Evolutionary conservation across 805 yeast genomes (phyloP), one percentile per base, ranked within the genome.

Genomic region (Candida stauntonica): DNA sequence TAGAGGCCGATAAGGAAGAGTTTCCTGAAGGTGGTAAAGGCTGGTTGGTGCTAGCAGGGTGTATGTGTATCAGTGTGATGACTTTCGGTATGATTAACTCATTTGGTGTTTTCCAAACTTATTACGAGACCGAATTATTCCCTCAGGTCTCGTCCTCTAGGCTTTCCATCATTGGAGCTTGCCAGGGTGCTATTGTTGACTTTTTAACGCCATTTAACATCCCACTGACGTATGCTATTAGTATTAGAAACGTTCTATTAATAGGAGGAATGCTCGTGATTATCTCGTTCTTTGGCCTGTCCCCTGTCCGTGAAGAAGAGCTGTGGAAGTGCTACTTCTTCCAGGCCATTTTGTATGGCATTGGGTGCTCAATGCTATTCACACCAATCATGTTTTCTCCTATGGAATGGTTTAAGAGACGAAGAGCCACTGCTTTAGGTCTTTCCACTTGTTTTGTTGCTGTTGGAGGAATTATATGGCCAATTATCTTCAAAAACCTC

Each of bases 321-420:
- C 29, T 52, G 11, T 52, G 56, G 56, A 52, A 48, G 35, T 52
- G 56, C 26, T 52, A 52, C 31, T 26, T 52, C n/a, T 52, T 52
- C 41, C 56, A 52, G 34, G 54, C 48, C 1, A 33, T 52, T 4
- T 37, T 52, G 39, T 48, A 46, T 35, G 36, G 51, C 4, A 19
- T 52, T 14, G 56, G 56, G 4, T 26, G 39, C 5, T 77, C 83
- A 0, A 51, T 77, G 7, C 60, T 77, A 24, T 72, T 76, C 35
- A 64, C 79, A 5, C 80, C 88, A 0, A 77, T 75, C 7, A 61
- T 79, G 27, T 70, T 77, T 7, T 58, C 81, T 7, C 54, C 83
- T 16, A 85, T 86, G 0, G 87, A 80, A 39, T 82, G 85, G 81
- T 83, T 83, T 57, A 61, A 73, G 31, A 76, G 71, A 45, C 77